Evolutionary conservation across 148 eudicot species (phyloP), one percentile per base, ranked within the genome.

Genomic region (Chenopodium formosanum): DNA sequence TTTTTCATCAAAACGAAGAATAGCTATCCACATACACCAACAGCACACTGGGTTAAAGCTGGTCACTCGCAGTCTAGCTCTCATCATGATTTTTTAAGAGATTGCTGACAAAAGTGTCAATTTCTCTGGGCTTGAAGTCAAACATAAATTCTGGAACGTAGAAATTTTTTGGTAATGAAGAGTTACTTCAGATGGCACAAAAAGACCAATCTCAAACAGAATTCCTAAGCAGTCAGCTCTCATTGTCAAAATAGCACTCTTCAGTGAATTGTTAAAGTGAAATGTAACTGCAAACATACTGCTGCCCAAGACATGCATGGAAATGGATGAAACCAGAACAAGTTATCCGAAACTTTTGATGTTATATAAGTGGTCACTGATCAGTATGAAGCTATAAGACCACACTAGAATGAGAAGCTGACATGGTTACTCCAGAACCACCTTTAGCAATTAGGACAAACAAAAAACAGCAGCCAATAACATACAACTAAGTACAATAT

Each of bases 341-440:
- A 47, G 60, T 20, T n/a, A 48, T 23, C 77, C 12, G 47, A 64
- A 47, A 48, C 17, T 23, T 73, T 44, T n/a, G n/a, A 25, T 29
- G 44, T 31, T 17, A 25, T 50, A 50, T 17, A 77, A 5, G 25
- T 1, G 27, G 13, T 27, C 5, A 13, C 20, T 46, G 56, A 25
- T 72, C 60, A 73, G 72, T 53, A 50, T 81, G 66, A 27, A 34
- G 64, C 52, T 64, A 81, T 0, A 47, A 69, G 60, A 40, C 29
- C 76, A 23, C 47, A n/a, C 12, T 46, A 74, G 73, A 34, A 63
- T 27, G 75, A 44, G 13, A 74, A 74, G 14, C 63, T 13, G 62
- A 52, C 12, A 50, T 12, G 9, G 53, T 9, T 13, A 50, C 31
- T 31, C 53, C 25, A 67, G 16, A 20, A 9, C 67, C 60, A 65